phyloP scores from a whole-genome alignment of 2,329 filamentous ascomycete genomes.

The Monosporascus sp. region DNA sequence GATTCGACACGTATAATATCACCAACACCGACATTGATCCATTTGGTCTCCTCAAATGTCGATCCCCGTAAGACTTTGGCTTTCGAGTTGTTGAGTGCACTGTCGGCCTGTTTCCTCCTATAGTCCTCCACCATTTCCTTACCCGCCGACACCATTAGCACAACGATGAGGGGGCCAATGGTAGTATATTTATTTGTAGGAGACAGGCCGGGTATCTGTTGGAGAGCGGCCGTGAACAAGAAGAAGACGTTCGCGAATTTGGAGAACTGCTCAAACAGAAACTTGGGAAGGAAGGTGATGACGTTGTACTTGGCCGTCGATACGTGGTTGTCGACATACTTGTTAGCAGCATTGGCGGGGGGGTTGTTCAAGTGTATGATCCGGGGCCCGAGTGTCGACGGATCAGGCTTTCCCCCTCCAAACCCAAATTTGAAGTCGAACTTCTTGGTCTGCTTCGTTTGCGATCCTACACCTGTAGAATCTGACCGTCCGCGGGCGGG shows the following conservation, averaged over 20 bases:
- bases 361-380: constrained; percentile 96
- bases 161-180: constrained; percentile 86
- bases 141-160: constrained; percentile 87
- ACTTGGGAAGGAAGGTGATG: constrained; percentile 91
- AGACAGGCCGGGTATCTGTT: constrained; percentile 92
- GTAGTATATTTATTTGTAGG: constrained; percentile 96
- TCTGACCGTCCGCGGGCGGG: constrained; percentile 41
- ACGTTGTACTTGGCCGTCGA: constrained; percentile 97
- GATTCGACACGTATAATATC: constrained; percentile 92
- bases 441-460: constrained; percentile 48
- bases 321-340: constrained; percentile 93
- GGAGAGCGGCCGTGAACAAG: constrained; percentile 89
- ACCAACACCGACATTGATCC: constrained; percentile 89
- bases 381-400: constrained; percentile 83
- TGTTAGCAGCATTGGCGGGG: constrained; percentile 81
- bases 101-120: constrained; percentile 82
- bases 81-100: constrained; percentile 80
- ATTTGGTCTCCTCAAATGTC: constrained; percentile 79
- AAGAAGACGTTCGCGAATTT: constrained; percentile 99
- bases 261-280: constrained; percentile 96
- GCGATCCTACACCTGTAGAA: constrained; percentile 19
- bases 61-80: constrained; percentile 79
- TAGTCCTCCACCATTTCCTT: constrained; percentile 96
- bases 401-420: constrained; percentile 77
- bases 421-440: constrained; percentile 91